Conservation (phyloP, 1,284 basidiomycete species). For the Tylopilus orsonianus region DNA sequence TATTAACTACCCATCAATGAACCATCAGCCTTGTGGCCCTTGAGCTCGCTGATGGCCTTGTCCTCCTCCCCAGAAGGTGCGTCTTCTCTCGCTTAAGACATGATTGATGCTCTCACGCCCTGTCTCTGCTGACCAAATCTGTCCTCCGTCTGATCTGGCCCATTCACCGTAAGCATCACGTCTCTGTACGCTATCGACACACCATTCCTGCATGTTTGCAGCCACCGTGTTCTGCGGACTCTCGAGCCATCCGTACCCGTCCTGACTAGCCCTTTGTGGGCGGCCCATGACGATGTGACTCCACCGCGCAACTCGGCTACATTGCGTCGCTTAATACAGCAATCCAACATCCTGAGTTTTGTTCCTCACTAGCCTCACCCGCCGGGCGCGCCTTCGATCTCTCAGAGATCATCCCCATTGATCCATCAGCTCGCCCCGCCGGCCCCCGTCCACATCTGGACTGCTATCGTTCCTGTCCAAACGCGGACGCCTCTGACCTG, state of each 20-base stretch:
- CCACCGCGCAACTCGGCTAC: slow-evolving; percentile 1
- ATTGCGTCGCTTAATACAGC: background rate
- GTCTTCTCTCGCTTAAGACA: slow-evolving; percentile 14
- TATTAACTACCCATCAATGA: slow-evolving; percentile 3
- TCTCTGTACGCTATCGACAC: slow-evolving; percentile 14
- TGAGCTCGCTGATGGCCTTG: slow-evolving; percentile 3
- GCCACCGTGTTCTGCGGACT: background rate
- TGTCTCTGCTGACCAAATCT: slow-evolving; percentile 4
- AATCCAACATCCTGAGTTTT: background rate
- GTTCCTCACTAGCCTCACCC: slow-evolving; percentile 4
- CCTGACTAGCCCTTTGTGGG: background rate
- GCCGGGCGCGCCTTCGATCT: slow-evolving; percentile 6
- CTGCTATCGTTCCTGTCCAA: slow-evolving; percentile 6
- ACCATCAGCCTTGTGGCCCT: slow-evolving; percentile 13
- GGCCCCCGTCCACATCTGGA: slow-evolving; percentile 7
- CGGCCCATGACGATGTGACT: background rate
- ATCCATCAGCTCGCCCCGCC: slow-evolving; percentile 11
- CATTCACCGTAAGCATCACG: slow-evolving; percentile 10
- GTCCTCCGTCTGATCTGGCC: background rate
- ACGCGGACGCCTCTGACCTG: background rate
- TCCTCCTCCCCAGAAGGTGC: slow-evolving; percentile 6
- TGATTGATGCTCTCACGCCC: slow-evolving; percentile 15
- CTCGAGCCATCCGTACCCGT: background rate
- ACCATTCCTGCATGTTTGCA: slow-evolving; percentile 29
- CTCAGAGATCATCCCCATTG: background rate